Evolutionary conservation across 495 filamentous ascomycete genomes (phyloP).

Genomic region (Talaromyces ruber): DNA sequence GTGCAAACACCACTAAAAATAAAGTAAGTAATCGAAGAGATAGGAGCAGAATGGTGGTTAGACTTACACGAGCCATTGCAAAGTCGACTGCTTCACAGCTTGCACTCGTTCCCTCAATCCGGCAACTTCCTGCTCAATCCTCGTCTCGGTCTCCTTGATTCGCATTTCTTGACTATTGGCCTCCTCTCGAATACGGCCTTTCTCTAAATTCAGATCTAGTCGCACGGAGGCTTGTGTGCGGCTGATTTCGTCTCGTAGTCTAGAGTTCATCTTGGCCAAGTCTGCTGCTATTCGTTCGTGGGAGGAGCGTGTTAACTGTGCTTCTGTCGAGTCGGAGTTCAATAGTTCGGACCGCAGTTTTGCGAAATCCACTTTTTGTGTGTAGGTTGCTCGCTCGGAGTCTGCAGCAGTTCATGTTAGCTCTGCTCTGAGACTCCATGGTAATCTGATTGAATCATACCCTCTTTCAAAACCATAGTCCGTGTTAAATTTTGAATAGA

Average conservation of each 20-base stretch:
- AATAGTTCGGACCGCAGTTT: conserved; percentile 93
- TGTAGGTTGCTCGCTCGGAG: conserved; percentile 70
- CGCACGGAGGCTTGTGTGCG: conserved; percentile 87
- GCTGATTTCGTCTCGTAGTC: conserved; percentile 87
- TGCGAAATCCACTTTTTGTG: conserved; percentile 98
- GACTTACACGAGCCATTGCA: conserved; percentile 89
- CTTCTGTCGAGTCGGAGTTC: conserved; percentile 82
- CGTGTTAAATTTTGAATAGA: conserved; percentile 96
- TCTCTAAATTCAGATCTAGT: conserved; percentile 91
- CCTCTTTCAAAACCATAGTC: conserved; percentile 97
- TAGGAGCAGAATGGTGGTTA: background rate
- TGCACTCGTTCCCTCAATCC: conserved; percentile 84
- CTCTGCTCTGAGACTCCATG: background rate
- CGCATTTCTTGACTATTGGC: conserved; percentile 95
- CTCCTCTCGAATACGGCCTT: conserved; percentile 94
- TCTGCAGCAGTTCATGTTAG: conserved; percentile 21
- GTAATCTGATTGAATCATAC: conserved; percentile 12
- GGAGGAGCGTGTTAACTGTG: conserved; percentile 74
- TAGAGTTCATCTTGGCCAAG: conserved; percentile 80
- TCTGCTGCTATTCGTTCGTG: conserved; percentile 93
- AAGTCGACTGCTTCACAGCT: conserved; percentile 92
- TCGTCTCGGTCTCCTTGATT: conserved; percentile 96
- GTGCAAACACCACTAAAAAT: conserved; percentile 79
- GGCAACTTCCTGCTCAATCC: conserved; percentile 97
- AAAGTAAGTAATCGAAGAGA: conserved; percentile 1